Evolutionary conservation across 75 land plant species (phyloP), one percentile per base, ranked within the genome.

Genomic region (Adiantum capillusveneris): DNA sequence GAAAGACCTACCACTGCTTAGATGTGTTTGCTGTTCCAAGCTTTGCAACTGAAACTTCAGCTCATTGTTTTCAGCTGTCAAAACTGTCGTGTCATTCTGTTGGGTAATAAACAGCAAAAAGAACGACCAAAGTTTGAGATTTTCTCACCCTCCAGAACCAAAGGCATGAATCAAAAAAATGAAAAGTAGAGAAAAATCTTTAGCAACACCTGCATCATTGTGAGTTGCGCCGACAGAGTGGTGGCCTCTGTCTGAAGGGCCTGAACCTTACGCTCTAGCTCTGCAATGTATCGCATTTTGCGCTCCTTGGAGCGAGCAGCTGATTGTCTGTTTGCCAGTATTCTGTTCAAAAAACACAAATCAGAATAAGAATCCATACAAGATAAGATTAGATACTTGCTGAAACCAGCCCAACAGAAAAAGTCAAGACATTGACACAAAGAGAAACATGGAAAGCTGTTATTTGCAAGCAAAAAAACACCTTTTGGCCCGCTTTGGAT

Each of bases 281-380:
- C 83, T 13, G 73, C 64, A 39, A 80, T 76, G 63, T 80, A 80
- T 6, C 83, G 75, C 56, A 78, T 78, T 44, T 80, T 80, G 18
- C 83, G 58, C 51, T 80, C 83, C 67, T 80, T 80, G 13, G 83
- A 80, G 21, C 83, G 75, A 45, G 83, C 83, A 44, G 83, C 83
- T 12, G 83, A 80, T 45, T 76, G 80, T 26, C 83, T 58, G 43
- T 80, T 80, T 14, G 83, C 83, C 36, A 80, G 34, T 53, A 80
- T 80, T 53, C 83, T 80, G 73, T 6, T 0, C 29, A 46, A 21
- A 46, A 6, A 5, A 46, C 17, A 17, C 18, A 21, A 14, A 34
- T 34, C 37, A 34, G 9, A 5, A 34, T 5, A 9, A 5, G 37
- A 34, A 34, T 5, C 9, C 37, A 34, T 34, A 34, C 7, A 34